Conservation (phyloP, 2,329 filamentous ascomycete species). For the Rutstroemia sp. region DNA sequence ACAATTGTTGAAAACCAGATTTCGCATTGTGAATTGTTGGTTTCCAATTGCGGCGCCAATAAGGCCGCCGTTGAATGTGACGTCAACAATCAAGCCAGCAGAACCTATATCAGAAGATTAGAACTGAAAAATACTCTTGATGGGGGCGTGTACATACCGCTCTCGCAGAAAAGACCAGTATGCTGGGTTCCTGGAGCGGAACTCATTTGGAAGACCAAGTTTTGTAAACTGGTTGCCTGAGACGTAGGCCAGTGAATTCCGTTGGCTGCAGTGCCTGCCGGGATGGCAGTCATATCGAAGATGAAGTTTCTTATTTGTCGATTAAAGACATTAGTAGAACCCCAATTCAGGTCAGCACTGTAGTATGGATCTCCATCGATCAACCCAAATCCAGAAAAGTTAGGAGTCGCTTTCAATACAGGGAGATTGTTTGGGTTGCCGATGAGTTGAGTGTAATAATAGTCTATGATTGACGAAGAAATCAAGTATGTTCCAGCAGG, state of each 20-base stretch:
- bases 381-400: conserved; percentile 76
- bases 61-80: conserved; percentile 53
- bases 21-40: conserved; percentile 57
- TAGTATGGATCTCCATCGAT: conserved; percentile 81
- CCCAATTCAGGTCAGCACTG: conserved; percentile 63
- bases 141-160: conserved; percentile 32
- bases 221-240: conserved; percentile 52
- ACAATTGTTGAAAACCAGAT: conserved; percentile 38
- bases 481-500: conserved; percentile 23
- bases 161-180: conserved; percentile 44
- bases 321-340: conserved; percentile 64
- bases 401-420: conserved; percentile 61
- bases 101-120: conserved; percentile 30
- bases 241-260: conserved; percentile 48
- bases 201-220: conserved; percentile 52
- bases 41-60: conserved; percentile 54
- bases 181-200: conserved; percentile 38
- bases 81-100: conserved; percentile 52
- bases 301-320: conserved; percentile 58
- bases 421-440: conserved; percentile 41
- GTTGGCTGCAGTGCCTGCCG: conserved; percentile 25
- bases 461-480: conserved; percentile 18
- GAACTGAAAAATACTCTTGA: conserved; percentile 27
- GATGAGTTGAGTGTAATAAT: conserved; percentile 22
- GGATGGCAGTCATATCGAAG: conserved; percentile 44